These are phyloP conservation scores for Aspergillus pseudotamarii DNA, from an alignment of 2,329 filamentous ascomycete genomes.

Conservation along the genomic window DNA sequence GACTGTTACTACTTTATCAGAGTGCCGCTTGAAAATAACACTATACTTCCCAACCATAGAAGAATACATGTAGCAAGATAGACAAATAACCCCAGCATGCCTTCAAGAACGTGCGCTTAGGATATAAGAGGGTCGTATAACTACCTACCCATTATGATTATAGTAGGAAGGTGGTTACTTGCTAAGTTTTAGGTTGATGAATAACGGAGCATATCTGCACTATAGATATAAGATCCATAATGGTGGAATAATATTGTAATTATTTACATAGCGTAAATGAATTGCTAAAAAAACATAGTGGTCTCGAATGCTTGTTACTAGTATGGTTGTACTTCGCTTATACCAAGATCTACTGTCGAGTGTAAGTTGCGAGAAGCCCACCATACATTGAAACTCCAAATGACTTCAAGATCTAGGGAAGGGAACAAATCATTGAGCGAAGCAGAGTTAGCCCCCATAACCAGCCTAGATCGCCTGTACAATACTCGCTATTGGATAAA, in stretches of 20 bases:
- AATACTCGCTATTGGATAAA: conserved; percentile 20
- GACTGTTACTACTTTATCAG: background rate
- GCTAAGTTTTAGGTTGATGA: background rate
- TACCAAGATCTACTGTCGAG: background rate
- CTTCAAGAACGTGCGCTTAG: background rate
- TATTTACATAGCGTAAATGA: background rate
- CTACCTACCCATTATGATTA: background rate
- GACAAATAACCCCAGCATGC: background rate
- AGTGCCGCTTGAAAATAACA: background rate
- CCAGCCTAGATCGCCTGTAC: conserved; percentile 29
- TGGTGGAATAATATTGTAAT: background rate
- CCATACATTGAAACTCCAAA: conserved; percentile 9
- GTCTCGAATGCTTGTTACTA: background rate
- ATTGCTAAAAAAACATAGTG: background rate
- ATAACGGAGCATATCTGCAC: background rate
- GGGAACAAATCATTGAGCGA: conserved; percentile 16
- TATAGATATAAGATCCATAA: background rate
- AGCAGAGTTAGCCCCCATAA: conserved; percentile 20
- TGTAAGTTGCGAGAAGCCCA: background rate
- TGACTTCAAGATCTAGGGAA: conserved; percentile 16
- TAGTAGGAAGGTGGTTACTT: background rate
- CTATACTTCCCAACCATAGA: background rate
- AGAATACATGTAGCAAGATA: background rate
- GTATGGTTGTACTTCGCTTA: background rate
- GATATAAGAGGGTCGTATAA: background rate